A percentile compares a stretch with the other conserved stretches of the same genome.
phyloP scores from a whole-genome alignment of 192 early-diverging fungal species.

The Coemansia reversa region DNA sequence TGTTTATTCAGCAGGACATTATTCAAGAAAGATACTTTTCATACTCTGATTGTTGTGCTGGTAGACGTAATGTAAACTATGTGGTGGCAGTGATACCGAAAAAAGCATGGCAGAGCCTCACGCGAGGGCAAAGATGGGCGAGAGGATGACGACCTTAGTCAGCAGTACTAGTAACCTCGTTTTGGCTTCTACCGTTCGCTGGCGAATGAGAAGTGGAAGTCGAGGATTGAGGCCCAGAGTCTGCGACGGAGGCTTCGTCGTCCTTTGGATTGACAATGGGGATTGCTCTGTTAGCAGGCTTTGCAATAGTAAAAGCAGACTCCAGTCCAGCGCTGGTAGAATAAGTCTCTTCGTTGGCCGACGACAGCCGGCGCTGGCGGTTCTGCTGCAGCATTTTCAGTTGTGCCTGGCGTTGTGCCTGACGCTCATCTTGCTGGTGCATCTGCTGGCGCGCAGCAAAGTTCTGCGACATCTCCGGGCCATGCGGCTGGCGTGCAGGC shows the following conservation, averaged over 20 bases:
- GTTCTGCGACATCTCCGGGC: slow-evolving; percentile 70
- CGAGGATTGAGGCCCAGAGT: slow-evolving; percentile 1
- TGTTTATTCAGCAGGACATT: background rate
- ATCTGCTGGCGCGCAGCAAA: slow-evolving; percentile 65
- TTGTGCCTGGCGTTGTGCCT: slow-evolving; percentile 50
- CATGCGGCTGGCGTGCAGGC: slow-evolving; percentile 71
- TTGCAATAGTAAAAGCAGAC: slow-evolving; percentile 43
- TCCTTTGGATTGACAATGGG: slow-evolving; percentile 47
- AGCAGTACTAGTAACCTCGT: background rate
- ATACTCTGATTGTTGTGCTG: background rate
- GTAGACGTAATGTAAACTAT: background rate
- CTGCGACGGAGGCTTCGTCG: slow-evolving; percentile 8
- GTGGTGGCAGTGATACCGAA: background rate
- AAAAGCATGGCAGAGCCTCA: background rate
- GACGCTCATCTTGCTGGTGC: slow-evolving; percentile 51
- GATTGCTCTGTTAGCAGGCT: slow-evolving; percentile 49
- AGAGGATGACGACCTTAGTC: background rate
- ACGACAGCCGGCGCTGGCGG: slow-evolving; percentile 53
- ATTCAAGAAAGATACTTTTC: background rate
- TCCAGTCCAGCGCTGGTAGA: slow-evolving; percentile 14
- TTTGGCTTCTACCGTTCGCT: background rate
- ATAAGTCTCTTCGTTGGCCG: slow-evolving; percentile 28
- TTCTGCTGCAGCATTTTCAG: slow-evolving; percentile 54
- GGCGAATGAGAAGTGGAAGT: slow-evolving; percentile 1
- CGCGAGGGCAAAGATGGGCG: background rate